Conservation (phyloP, 1,284 basidiomycete species). For the Melampsora larici-populina region DNA sequence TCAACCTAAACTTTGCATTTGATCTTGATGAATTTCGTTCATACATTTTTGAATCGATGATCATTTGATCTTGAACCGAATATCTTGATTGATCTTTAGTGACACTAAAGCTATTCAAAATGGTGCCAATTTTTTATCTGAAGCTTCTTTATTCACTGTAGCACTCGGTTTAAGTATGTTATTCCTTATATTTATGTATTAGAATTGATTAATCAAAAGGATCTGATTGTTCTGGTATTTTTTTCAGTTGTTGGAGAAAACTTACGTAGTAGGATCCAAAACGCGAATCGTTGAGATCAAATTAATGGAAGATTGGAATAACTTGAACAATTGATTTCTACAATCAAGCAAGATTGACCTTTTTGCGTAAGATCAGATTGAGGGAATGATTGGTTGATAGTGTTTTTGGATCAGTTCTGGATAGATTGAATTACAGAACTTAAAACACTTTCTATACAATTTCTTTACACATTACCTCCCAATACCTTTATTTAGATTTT, state of each 20-base stretch:
- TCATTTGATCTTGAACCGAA: neutral
- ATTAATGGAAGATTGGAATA: constrained; percentile 21
- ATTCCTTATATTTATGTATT: too few relatives aligned
- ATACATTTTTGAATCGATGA: too few relatives aligned
- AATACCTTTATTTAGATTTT: too few relatives aligned
- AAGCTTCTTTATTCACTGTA: constrained; percentile 35
- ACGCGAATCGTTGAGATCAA: constrained; percentile 17
- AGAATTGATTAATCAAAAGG: too few relatives aligned
- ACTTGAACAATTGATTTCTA: neutral
- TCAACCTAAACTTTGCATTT: neutral
- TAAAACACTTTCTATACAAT: too few relatives aligned
- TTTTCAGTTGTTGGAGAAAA: constrained; percentile 29
- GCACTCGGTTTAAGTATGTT: constrained; percentile 22
- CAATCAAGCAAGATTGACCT: too few relatives aligned
- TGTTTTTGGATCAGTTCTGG: too few relatives aligned
- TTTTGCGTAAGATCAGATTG: too few relatives aligned
- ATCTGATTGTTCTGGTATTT: neutral
- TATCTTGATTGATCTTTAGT: too few relatives aligned
- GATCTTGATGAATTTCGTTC: neutral
- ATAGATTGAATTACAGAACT: too few relatives aligned
- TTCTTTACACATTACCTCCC: too few relatives aligned
- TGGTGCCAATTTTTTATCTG: constrained; percentile 37
- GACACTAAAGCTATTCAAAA: constrained; percentile 39
- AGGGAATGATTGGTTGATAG: too few relatives aligned
- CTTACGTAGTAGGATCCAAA: constrained; percentile 18